Percentiles rank a stretch among this genome's conserved stretches.
These are phyloP conservation scores for Pseudogymnoascus sp. DNA, from an alignment of 2,329 filamentous ascomycete species.

Conservation along the genomic window DNA sequence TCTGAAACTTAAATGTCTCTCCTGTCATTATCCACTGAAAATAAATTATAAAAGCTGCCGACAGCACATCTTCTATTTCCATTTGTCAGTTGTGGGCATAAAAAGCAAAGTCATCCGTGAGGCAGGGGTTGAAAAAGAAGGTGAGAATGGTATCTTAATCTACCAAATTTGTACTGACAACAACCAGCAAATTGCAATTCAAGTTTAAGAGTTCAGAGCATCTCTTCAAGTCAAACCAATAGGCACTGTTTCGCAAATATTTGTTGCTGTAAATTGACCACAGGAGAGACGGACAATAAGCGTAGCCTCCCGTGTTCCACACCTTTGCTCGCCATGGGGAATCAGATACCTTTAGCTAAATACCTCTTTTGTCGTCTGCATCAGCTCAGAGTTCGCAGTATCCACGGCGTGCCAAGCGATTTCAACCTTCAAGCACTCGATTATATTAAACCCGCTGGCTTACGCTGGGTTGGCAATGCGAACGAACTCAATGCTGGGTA, in stretches of 20 bases:
- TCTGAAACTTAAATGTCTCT: neutral
- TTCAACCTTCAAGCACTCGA: conserved; percentile 14
- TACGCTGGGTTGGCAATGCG: conserved; percentile 30
- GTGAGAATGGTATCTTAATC: neutral
- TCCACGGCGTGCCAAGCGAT: conserved; percentile 39
- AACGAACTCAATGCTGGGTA: conserved; percentile 34
- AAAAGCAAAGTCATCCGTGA: neutral
- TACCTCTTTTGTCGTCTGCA: conserved; percentile 33
- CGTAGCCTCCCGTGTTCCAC: neutral
- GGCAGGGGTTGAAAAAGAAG: neutral
- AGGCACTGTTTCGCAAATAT: neutral
- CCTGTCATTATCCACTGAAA: neutral
- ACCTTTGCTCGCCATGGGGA: neutral
- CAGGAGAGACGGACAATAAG: neutral
- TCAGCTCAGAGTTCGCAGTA: conserved; percentile 34
- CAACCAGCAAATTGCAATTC: neutral
- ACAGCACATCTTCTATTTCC: neutral
- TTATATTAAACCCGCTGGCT: conserved; percentile 19
- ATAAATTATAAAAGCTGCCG: neutral
- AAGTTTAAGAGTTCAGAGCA: neutral
- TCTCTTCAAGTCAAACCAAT: neutral
- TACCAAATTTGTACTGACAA: neutral
- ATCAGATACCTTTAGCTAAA: conserved; percentile 20
- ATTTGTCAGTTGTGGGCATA: neutral
- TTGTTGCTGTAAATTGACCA: neutral